These are phyloP conservation scores for Yarrowia sp. DNA, from an alignment of 805 yeast genomes.

Conservation along the genomic window DNA sequence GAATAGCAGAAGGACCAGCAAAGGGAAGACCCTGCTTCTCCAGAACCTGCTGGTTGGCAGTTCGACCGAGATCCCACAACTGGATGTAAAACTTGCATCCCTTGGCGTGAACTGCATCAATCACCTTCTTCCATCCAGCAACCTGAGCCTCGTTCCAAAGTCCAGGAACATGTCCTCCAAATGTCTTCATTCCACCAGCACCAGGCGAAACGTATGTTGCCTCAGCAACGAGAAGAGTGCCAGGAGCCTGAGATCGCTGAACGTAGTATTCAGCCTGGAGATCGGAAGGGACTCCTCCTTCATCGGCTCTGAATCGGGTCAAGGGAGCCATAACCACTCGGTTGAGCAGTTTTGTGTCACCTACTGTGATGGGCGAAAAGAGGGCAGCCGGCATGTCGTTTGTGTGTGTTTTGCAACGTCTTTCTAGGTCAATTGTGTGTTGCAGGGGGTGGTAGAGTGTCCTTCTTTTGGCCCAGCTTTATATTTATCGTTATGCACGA, in stretches of 20 bases:
- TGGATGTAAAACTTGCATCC: slow-evolving; percentile 43
- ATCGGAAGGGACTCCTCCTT: slow-evolving; percentile 45
- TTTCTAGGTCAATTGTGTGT: background rate
- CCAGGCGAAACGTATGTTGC: slow-evolving; percentile 50
- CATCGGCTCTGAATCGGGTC: slow-evolving; percentile 46
- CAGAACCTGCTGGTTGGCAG: slow-evolving; percentile 21
- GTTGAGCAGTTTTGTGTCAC: slow-evolving; percentile 38
- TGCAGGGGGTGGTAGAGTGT: background rate
- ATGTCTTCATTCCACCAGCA: slow-evolving; percentile 41
- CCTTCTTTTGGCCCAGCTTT: background rate
- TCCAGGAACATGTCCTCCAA: slow-evolving; percentile 35
- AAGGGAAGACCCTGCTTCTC: slow-evolving; percentile 1
- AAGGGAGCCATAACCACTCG: slow-evolving; percentile 52
- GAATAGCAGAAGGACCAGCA: slow-evolving; percentile 15
- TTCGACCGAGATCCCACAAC: slow-evolving; percentile 48
- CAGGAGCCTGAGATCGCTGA: slow-evolving; percentile 54
- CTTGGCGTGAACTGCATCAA: slow-evolving; percentile 47
- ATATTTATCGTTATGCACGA: background rate
- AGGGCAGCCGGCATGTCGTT: slow-evolving; percentile 16
- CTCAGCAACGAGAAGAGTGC: slow-evolving; percentile 56
- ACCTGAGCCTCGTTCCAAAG: slow-evolving; percentile 75
- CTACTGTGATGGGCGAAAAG: slow-evolving; percentile 36
- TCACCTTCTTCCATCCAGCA: slow-evolving; percentile 69
- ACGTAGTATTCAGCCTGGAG: slow-evolving; percentile 53
- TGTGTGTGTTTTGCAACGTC: background rate